Base-by-base conservation (phyloP, 2,329 filamentous ascomycete species). In the Massarina eburnea region DNA sequence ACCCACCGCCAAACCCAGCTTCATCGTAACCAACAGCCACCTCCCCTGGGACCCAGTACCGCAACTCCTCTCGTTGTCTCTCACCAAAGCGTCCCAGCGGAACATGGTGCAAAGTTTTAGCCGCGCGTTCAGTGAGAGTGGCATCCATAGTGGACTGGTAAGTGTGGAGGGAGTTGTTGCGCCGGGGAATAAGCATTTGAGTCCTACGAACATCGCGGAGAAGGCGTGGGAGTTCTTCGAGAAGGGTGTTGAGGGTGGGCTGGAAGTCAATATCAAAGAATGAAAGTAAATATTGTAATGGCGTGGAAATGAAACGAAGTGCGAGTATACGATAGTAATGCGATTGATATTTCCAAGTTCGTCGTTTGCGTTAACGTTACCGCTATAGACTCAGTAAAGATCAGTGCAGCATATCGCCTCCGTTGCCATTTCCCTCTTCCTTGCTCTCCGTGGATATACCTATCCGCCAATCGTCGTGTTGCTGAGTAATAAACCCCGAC, bases 71-170 rank as follows among this genome's bases (percentile, higher is more conserved):
- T 75, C 74, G 0, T 62, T 81, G 5, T 78, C 75, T 2, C 64
- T 80, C 42, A 71, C 70, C 35, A 81, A 81, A 55, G 74, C 77
- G 1, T 71, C 77, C 0, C 78, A 82, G 65, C 63, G 73, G 15
- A 80, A 76, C 33, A 59, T 81, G 54, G 68, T 78, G 8, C 62
- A 76, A 45, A 75, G 68, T 14, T 61, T 81, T 51, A 55, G 66
- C 18, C 62, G 66, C 43, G 70, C 71, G 8, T 79, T 73, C 43
- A 52, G 54, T 9, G 57, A 68, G 40, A 71, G 72, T 2, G 65
- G 64, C 3, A 72, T 81, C 2, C 76, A 80, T 46, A 58, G 77
- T 15, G 78, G 72, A 0, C 55, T 80, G 15, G 58, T 81, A 2
- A 70, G 61, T 38, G 71, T 80, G 1, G 73, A 72, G 3, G 78